phyloP scores from a whole-genome alignment of 164 flowering plant genomes.

The Stephania yunnanensis region DNA sequence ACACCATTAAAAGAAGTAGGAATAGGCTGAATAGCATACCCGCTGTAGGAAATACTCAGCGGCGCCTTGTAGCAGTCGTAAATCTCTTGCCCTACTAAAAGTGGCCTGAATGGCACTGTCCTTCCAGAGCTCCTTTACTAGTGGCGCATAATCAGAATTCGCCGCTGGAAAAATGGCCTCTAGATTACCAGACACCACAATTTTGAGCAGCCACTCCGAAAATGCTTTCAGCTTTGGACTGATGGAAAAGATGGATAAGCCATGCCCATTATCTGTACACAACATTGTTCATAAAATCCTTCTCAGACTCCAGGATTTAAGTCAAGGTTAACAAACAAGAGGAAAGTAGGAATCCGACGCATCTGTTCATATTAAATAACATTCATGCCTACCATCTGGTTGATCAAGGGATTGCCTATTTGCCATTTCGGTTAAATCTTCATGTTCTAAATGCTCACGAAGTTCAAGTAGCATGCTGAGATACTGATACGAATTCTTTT shows the following conservation, averaged over 20 bases:
- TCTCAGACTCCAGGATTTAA: background rate
- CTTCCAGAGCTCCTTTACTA: slow-evolving; percentile 84
- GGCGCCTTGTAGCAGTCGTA: slow-evolving; percentile 57
- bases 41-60: slow-evolving; percentile 77
- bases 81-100: slow-evolving; percentile 62
- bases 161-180: slow-evolving; percentile 93
- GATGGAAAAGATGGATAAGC: slow-evolving; percentile 47
- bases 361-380: background rate
- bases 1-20: background rate
- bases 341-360: background rate
- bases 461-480: slow-evolving; percentile 93
- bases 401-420: slow-evolving; percentile 26
- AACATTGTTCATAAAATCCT: slow-evolving; percentile 30
- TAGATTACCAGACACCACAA: slow-evolving; percentile 75
- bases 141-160: slow-evolving; percentile 88
- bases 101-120: slow-evolving; percentile 81
- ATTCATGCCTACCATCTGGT: slow-evolving; percentile 26
- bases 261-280: slow-evolving; percentile 16
- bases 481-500: slow-evolving; percentile 76
- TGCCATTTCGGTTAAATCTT: slow-evolving; percentile 36
- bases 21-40: slow-evolving; percentile 41
- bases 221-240: slow-evolving; percentile 67
- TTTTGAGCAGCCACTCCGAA: slow-evolving; percentile 90
- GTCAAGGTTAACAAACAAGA: background rate
- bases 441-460: slow-evolving; percentile 94